Evolutionary conservation across 768 basidiomycete species (phyloP).

Genomic region (Mycena amicta): DNA sequence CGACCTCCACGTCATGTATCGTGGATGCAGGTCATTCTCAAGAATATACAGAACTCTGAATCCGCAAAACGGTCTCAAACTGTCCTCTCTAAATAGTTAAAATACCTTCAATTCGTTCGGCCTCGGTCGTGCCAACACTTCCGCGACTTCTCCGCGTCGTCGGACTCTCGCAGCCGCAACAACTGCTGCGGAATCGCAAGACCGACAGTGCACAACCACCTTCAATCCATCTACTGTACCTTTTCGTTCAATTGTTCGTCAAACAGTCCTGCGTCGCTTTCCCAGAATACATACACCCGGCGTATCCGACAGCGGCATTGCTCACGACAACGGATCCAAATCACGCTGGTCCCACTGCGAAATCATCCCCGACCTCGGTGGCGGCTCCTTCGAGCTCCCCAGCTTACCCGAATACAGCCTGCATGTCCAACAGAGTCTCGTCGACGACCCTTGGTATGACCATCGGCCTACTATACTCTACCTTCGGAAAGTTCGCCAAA

Average conservation of each 20-base stretch:
- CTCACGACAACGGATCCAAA: background rate
- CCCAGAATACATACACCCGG: background rate
- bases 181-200: background rate
- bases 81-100: too few species aligned
- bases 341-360: conserved; percentile 14
- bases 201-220: background rate
- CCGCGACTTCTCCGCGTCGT: too few species aligned
- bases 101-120: too few species aligned
- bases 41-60: too few species aligned
- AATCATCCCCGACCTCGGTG: conserved; percentile 2
- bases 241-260: too few species aligned
- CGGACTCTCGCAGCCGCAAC: too few species aligned
- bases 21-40: too few species aligned
- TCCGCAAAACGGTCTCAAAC: too few species aligned
- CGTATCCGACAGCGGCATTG: too few species aligned
- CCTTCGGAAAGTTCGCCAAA: conserved; percentile 9
- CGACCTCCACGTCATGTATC: too few species aligned
- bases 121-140: too few species aligned
- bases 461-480: conserved; percentile 7
- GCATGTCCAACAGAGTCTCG: background rate
- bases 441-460: background rate
- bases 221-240: background rate
- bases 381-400: background rate
- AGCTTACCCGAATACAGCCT: background rate
- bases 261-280: background rate